Evolutionary conservation across 495 filamentous ascomycete species (phyloP).

Genomic region (Neurospora intermedia): DNA sequence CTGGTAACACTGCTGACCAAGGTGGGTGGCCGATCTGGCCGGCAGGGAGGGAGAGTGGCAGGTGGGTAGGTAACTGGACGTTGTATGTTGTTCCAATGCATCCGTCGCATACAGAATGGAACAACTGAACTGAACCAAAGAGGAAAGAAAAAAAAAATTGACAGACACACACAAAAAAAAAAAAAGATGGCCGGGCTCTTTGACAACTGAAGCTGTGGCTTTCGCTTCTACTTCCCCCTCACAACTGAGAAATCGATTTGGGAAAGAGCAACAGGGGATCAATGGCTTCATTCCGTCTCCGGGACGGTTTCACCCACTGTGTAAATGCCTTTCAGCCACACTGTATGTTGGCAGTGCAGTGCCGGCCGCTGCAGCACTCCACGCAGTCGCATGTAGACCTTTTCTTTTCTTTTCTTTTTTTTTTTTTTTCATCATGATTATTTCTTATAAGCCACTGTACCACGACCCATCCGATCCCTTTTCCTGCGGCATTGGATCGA

Average conservation of each 20-base stretch:
- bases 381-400: too few species aligned
- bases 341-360: neutral
- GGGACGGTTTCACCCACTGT: neutral
- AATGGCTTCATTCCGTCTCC: neutral
- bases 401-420: neutral
- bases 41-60: neutral
- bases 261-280: neutral
- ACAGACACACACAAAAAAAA: neutral
- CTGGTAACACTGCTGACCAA: neutral
- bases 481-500: neutral
- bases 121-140: neutral
- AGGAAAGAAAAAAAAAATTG: neutral
- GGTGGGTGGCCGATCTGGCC: neutral
- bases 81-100: neutral
- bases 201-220: neutral
- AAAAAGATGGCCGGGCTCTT: neutral
- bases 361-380: neutral
- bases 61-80: neutral
- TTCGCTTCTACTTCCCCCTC: neutral
- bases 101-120: neutral
- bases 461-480: neutral
- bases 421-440: too few species aligned
- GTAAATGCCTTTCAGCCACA: neutral
- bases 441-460: neutral
- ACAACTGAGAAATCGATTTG: neutral